Conservation (phyloP, 495 filamentous ascomycete genomes). For the Aspergillus kassunensis region DNA sequence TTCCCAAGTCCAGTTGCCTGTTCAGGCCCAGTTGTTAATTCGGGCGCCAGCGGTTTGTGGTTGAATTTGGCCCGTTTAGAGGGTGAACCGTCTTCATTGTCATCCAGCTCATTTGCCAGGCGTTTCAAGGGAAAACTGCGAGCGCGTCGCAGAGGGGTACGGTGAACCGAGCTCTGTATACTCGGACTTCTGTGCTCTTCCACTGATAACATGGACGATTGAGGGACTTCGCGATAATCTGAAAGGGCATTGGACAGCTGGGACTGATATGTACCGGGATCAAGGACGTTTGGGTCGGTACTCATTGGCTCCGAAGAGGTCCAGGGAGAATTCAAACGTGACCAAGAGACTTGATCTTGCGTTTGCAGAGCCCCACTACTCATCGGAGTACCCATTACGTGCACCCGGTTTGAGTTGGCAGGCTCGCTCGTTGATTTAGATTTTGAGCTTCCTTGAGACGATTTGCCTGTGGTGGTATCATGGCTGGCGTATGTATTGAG, state of each 20-base stretch:
- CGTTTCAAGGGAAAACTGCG: slow-evolving; percentile 16
- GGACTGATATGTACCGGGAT: slow-evolving; percentile 8
- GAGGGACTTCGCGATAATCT: slow-evolving; percentile 15
- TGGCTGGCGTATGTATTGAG: slow-evolving; percentile 28
- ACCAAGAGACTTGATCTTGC: slow-evolving; percentile 14
- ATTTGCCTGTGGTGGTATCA: slow-evolving; percentile 19
- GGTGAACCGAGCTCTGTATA: slow-evolving; percentile 3
- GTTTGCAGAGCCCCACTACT: slow-evolving; percentile 16
- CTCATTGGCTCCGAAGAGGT: slow-evolving; percentile 26
- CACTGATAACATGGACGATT: slow-evolving; percentile 14
- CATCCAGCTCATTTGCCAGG: slow-evolving; percentile 8
- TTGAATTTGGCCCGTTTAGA: slow-evolving; percentile 13
- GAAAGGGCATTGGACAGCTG: slow-evolving; percentile 19
- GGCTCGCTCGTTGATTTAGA: slow-evolving; percentile 6
- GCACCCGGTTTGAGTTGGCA: slow-evolving; percentile 8
- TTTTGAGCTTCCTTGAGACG: slow-evolving; percentile 18
- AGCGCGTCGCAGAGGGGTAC: neutral
- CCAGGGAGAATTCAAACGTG: slow-evolving; percentile 18
- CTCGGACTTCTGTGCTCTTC: neutral
- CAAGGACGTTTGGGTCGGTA: slow-evolving; percentile 14
- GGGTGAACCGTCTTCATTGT: slow-evolving; percentile 14
- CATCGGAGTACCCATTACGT: slow-evolving; percentile 24
- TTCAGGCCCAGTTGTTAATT: slow-evolving; percentile 9
- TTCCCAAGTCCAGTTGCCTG: too few species aligned
- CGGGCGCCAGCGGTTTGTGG: neutral